Evolutionary conservation across 352 stramenopile genomes (phyloP).

Genomic region (Pythium utonaiense): DNA sequence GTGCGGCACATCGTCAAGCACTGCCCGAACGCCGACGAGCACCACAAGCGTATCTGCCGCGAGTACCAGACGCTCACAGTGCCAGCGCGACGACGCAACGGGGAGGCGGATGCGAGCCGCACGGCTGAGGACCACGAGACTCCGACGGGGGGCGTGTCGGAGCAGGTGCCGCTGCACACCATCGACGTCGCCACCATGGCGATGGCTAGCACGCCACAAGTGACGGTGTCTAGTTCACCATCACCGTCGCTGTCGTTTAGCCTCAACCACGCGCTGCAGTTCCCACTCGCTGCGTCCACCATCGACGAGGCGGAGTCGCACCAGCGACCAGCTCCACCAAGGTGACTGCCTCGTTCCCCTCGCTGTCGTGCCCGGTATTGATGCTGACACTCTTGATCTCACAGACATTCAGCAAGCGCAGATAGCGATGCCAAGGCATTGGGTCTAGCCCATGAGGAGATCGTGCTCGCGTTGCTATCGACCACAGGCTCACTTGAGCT

Average conservation of each 20-base stretch:
- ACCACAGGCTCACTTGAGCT: constrained; percentile 8
- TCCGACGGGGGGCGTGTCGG: not conserved
- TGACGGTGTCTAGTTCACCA: not conserved
- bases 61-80: constrained; percentile 38
- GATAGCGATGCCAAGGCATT: not conserved
- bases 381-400: not conserved
- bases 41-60: constrained; percentile 40
- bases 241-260: not conserved
- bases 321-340: not conserved
- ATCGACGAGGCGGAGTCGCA: not conserved
- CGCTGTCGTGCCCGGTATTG: too few relatives aligned
- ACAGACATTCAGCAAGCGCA: not conserved
- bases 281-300: not conserved
- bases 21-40: constrained; percentile 37
- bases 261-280: not conserved
- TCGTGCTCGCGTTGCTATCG: constrained; percentile 29
- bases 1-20: constrained; percentile 44
- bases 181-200: not conserved
- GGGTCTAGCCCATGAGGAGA: constrained; percentile 22
- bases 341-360: not conserved
- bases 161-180: not conserved
- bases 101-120: not conserved
- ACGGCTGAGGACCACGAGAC: not conserved
- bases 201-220: not conserved
- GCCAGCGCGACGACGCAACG: constrained; percentile 19